Evolutionary conservation across 805 yeast genomes (phyloP).

Genomic region (Lipomyces lipofer): DNA sequence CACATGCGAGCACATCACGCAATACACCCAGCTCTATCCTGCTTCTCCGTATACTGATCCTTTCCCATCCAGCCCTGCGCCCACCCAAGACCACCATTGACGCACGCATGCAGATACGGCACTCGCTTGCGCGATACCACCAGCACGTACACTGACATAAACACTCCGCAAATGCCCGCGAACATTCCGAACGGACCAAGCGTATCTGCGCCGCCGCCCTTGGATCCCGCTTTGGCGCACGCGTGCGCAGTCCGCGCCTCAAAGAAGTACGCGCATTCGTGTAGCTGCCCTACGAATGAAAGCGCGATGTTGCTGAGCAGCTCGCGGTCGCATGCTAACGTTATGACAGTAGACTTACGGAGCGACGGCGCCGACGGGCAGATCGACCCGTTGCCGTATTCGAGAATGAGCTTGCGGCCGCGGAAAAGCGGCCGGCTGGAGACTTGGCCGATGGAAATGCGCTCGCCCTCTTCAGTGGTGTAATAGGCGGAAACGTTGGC

Average conservation of each 20-base stretch:
- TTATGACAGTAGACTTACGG: slow-evolving; percentile 62
- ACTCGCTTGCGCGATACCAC: slow-evolving; percentile 28
- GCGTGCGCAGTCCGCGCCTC: slow-evolving; percentile 85
- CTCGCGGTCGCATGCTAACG: slow-evolving; percentile 79
- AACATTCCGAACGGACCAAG: slow-evolving; percentile 58
- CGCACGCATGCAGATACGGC: slow-evolving; percentile 25
- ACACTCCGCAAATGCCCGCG: slow-evolving; percentile 26
- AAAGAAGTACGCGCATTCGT: slow-evolving; percentile 80
- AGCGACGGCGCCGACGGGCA: slow-evolving; percentile 50
- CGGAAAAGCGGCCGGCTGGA: slow-evolving; percentile 63
- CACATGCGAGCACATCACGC: too few species aligned
- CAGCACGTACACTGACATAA: slow-evolving; percentile 25
- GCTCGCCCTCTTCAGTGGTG: slow-evolving; percentile 47
- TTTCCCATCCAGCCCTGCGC: slow-evolving; percentile 7
- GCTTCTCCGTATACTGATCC: slow-evolving; percentile 7
- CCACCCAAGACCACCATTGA: slow-evolving; percentile 15
- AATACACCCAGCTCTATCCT: neutral
- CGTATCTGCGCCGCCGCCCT: slow-evolving; percentile 61
- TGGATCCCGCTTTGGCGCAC: slow-evolving; percentile 59
- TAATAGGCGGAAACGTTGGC: slow-evolving; percentile 59
- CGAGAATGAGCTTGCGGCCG: slow-evolving; percentile 69
- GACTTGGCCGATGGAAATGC: slow-evolving; percentile 53
- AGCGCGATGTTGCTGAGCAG: slow-evolving; percentile 52
- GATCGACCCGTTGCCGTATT: slow-evolving; percentile 64
- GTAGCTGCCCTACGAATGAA: slow-evolving; percentile 65